Conservation (phyloP, 306 rosid species). For the Ceratonia siliqua region DNA sequence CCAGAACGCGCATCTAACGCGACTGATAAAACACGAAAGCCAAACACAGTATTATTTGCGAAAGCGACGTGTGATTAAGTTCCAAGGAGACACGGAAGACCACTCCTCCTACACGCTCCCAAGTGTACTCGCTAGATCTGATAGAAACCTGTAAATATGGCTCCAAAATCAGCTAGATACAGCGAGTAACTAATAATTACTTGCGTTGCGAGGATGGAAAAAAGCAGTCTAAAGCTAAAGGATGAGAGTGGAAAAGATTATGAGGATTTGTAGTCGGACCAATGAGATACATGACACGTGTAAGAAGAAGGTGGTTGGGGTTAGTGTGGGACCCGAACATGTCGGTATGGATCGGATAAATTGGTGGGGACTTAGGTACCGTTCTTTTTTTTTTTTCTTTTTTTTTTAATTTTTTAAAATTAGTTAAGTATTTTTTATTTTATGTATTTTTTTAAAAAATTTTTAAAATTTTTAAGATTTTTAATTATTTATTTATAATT, state of each 20-base stretch:
- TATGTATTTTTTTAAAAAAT: too few relatives aligned
- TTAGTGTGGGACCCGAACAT: constrained; percentile 32
- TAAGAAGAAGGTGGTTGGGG: constrained; percentile 6
- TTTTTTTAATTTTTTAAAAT: too few relatives aligned
- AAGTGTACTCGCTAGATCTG: neutral
- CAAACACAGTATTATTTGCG: neutral
- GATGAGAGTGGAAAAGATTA: neutral
- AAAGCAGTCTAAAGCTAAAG: constrained; percentile 19
- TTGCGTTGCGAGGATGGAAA: neutral
- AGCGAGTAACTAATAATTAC: too few relatives aligned
- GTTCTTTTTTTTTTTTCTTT: too few relatives aligned
- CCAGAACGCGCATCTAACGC: constrained; percentile 39
- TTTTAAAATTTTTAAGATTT: too few relatives aligned
- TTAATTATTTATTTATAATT: too few relatives aligned
- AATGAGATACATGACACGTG: constrained; percentile 31
- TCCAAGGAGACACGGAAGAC: neutral
- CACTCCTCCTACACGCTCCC: neutral
- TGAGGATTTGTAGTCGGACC: neutral
- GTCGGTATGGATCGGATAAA: constrained; percentile 39
- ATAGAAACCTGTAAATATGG: neutral
- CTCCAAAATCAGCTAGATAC: neutral
- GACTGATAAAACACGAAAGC: constrained; percentile 1
- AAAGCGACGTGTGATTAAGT: too few relatives aligned
- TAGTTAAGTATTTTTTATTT: too few relatives aligned
- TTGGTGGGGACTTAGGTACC: constrained; percentile 36